Evolutionary conservation across 805 yeast genomes (phyloP).

Genomic region (Lachancea waltii): DNA sequence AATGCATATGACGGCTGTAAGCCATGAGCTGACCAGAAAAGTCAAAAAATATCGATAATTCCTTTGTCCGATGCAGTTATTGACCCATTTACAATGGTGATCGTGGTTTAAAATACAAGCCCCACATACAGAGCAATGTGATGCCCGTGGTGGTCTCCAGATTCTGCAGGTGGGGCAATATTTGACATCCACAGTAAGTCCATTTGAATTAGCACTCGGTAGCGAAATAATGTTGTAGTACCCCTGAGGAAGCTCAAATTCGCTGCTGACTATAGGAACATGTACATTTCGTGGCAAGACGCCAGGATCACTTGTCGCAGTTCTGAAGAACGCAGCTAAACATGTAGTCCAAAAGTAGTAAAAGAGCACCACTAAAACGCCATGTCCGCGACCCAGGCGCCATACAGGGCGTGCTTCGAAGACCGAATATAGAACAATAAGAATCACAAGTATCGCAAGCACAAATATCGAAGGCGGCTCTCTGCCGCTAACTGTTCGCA

Average conservation of each 20-base stretch:
- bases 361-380: slow-evolving; percentile 42
- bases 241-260: slow-evolving; percentile 46
- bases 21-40: slow-evolving; percentile 39
- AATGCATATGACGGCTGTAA: slow-evolving; percentile 28
- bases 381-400: slow-evolving; percentile 20
- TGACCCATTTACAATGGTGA: slow-evolving; percentile 64
- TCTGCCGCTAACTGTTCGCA: slow-evolving; percentile 38
- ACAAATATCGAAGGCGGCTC: slow-evolving; percentile 38
- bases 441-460: slow-evolving; percentile 33
- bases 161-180: slow-evolving; percentile 60
- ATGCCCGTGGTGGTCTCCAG: slow-evolving; percentile 73
- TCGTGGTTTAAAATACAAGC: slow-evolving; percentile 59
- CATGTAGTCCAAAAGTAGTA: slow-evolving; percentile 51
- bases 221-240: slow-evolving; percentile 45
- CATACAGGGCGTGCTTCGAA: slow-evolving; percentile 35
- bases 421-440: slow-evolving; percentile 49
- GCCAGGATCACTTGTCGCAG: slow-evolving; percentile 66
- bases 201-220: slow-evolving; percentile 34
- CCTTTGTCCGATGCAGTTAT: slow-evolving; percentile 70
- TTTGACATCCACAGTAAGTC: slow-evolving; percentile 35
- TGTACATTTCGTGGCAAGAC: slow-evolving; percentile 62
- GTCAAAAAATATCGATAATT: slow-evolving; percentile 57
- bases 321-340: slow-evolving; percentile 43
- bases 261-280: slow-evolving; percentile 34
- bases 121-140: slow-evolving; percentile 69